Evolutionary conservation across 1,139 yeast species (phyloP).

Genomic region (Suhomyces bolitotheri): DNA sequence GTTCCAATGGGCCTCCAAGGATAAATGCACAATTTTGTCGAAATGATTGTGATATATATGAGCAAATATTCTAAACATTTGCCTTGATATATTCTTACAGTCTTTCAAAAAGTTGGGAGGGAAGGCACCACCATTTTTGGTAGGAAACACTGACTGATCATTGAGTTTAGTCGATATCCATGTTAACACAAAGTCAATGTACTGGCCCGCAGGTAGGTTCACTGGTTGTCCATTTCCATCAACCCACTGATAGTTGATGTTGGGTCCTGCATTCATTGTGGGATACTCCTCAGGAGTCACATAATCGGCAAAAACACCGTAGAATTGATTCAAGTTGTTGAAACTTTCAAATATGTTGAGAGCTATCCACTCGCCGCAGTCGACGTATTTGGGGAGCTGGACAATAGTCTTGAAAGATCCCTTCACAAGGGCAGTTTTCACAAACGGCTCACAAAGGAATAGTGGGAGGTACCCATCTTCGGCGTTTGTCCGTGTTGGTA

Average conservation of each 20-base stretch:
- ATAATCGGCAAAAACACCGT: conserved; percentile 84
- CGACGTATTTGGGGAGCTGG: conserved; percentile 92
- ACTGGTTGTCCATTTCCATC: conserved; percentile 77
- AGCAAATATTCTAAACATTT: conserved; percentile 96
- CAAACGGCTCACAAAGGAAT: conserved; percentile 89
- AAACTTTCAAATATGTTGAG: conserved; percentile 87
- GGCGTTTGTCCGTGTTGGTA: conserved; percentile 10
- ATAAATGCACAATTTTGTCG: conserved; percentile 84
- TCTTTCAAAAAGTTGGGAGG: conserved; percentile 84
- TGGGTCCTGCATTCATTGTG: conserved; percentile 95
- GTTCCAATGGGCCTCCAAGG: conserved; percentile 97
- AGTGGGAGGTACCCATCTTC: conserved; percentile 34
- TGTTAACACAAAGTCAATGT: conserved; percentile 85
- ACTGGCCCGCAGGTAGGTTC: conserved; percentile 88
- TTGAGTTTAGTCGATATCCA: conserved; percentile 89
- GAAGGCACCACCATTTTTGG: conserved; percentile 89
- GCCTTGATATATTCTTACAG: conserved; percentile 82
- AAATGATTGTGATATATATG: conserved; percentile 93
- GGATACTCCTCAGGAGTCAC: conserved; percentile 88
- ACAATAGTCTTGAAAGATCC: conserved; percentile 98
- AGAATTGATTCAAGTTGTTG: conserved; percentile 82
- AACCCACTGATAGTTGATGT: conserved; percentile 87
- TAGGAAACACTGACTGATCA: conserved; percentile 89
- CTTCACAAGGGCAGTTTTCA: conserved; percentile 89
- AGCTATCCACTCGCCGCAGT: conserved; percentile 93